Evolutionary conservation across 140 eudicot genomes (phyloP).

Genomic region (Cichorium intybus): DNA sequence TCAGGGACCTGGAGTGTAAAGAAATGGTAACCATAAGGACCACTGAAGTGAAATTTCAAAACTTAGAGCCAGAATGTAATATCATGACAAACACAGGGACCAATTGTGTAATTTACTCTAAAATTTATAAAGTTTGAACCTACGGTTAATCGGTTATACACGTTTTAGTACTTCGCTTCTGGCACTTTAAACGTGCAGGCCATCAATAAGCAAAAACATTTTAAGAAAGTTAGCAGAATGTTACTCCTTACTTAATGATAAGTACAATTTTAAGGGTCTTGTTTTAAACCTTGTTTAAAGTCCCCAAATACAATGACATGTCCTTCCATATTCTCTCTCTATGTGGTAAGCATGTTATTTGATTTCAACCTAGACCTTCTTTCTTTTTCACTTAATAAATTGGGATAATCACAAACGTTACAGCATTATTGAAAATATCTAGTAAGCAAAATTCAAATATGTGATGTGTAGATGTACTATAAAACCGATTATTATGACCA

Average conservation of each 20-base stretch:
- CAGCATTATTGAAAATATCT: too few relatives aligned
- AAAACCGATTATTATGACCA: too few relatives aligned
- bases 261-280: conserved; percentile 12
- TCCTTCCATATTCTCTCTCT: not conserved
- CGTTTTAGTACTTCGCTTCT: not conserved
- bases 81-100: too few relatives aligned
- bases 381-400: too few relatives aligned
- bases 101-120: too few relatives aligned
- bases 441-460: too few relatives aligned
- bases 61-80: too few relatives aligned
- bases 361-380: not conserved
- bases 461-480: too few relatives aligned
- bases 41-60: too few relatives aligned
- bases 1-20: too few relatives aligned
- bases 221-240: conserved; percentile 21
- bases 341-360: not conserved
- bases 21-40: too few relatives aligned
- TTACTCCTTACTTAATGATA: conserved; percentile 12
- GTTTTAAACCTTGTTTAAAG: not conserved
- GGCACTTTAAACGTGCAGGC: conserved; percentile 6
- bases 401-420: too few relatives aligned
- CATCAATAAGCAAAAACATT: conserved; percentile 1
- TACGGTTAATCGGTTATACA: not conserved
- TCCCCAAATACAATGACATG: conserved; percentile 3
- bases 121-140: not conserved